These are phyloP conservation scores for Fusarium acutatum DNA, from an alignment of 2,329 filamentous ascomycete species.

Conservation along the genomic window DNA sequence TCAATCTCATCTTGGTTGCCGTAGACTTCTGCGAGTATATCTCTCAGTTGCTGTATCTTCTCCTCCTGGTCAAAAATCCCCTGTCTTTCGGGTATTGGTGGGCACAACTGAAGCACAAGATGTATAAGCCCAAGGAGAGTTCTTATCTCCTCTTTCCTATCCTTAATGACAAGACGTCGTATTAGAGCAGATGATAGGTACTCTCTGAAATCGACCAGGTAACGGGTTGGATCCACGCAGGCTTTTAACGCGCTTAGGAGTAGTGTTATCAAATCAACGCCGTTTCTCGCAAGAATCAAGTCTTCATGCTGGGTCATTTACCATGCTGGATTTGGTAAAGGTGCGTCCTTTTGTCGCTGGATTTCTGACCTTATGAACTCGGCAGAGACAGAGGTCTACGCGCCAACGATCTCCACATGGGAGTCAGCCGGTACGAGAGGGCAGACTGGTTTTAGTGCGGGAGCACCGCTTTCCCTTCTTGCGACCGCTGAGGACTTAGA, in stretches of 20 bases:
- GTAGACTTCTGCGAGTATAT: neutral
- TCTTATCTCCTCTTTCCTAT: neutral
- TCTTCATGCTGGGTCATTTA: neutral
- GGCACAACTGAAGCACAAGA: fast-evolving
- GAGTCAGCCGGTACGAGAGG: too few relatives aligned
- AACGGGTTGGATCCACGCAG: fast-evolving
- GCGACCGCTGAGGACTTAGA: too few relatives aligned
- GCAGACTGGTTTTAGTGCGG: too few relatives aligned
- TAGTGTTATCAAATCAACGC: neutral
- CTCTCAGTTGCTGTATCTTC: fast-evolving
- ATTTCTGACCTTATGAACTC: too few relatives aligned
- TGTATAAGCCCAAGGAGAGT: neutral
- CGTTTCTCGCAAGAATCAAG: neutral
- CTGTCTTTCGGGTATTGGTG: neutral
- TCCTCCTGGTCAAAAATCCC: fast-evolving
- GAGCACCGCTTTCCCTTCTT: too few relatives aligned
- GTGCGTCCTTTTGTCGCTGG: too few relatives aligned
- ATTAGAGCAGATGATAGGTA: neutral
- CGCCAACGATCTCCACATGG: too few relatives aligned
- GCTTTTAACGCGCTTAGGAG: fast-evolving
- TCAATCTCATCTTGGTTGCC: neutral
- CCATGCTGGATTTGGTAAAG: too few relatives aligned
- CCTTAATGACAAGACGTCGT: fast-evolving
- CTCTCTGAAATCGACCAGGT: neutral
- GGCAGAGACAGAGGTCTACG: too few relatives aligned